These are phyloP conservation scores for Solanum megistacrolobum DNA, from an alignment of 257 asterid genomes.

Conservation along the genomic window DNA sequence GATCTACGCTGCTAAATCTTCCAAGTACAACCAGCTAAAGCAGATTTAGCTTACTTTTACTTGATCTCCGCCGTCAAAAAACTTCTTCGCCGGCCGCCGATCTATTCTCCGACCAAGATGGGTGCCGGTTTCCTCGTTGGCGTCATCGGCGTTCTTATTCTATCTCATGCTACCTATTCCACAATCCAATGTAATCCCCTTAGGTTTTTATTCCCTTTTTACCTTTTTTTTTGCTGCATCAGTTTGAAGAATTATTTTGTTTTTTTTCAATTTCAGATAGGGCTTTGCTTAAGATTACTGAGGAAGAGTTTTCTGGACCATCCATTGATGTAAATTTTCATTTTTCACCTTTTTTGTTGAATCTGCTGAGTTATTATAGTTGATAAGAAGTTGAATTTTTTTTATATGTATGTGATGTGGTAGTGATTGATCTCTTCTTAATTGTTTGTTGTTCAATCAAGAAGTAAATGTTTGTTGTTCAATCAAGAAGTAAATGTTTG, in stretches of 20 bases:
- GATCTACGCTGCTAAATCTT: not conserved
- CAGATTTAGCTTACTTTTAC: not conserved
- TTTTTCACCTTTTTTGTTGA: not conserved
- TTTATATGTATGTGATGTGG: not conserved
- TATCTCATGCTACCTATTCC: conserved; percentile 62
- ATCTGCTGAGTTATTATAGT: not conserved
- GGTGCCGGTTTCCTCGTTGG: conserved; percentile 69
- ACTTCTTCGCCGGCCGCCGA: conserved; percentile 12
- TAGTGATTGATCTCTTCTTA: not conserved
- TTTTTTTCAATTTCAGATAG: conserved; percentile 46
- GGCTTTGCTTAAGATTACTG: conserved; percentile 84
- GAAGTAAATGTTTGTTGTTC: not conserved
- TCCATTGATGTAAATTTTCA: conserved; percentile 49
- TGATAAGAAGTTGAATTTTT: not conserved
- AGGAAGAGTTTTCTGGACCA: conserved; percentile 77
- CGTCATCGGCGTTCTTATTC: conserved; percentile 60
- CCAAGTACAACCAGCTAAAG: not conserved
- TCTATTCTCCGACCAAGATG: conserved; percentile 29
- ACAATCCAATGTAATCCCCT: conserved; percentile 66
- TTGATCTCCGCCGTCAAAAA: not conserved
- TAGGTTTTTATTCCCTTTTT: not conserved
- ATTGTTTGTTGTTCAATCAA: not conserved
- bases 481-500: not conserved
- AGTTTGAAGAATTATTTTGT: not conserved
- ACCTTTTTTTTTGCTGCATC: not conserved